Base-by-base conservation (phyloP, 2,329 filamentous ascomycete genomes). In the Mycocentrospora acerina region DNA sequence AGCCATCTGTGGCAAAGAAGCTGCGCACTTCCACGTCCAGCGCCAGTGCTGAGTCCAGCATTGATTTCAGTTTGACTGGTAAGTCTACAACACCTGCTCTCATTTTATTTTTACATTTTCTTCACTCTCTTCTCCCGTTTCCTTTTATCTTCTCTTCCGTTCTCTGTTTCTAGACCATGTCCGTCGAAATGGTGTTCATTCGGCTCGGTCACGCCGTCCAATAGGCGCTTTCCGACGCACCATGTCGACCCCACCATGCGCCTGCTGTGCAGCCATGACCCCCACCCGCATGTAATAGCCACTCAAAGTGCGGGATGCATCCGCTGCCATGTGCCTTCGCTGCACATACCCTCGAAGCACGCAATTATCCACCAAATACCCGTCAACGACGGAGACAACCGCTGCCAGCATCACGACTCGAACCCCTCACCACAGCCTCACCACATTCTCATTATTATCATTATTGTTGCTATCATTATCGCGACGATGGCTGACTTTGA, bases 61-160 rank as follows among this genome's bases (percentile, higher is more conserved):
- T 67, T 57, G 60, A 67, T 26, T 66, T 67, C 53, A 56, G 49
- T 37, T 32, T 68, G 39, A 57, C 57, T 38, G 49, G 65, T 68
- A 59, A 58, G 63, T 53, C 24, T 29, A 29, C 42, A 36, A 31
- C 34, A 40, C 19, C 24, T 12, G 19, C 31, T 29, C 7, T 28
- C 16, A 27, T 53, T 41, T 17, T 46, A 24, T 40, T 18, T 35
- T 28, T 39, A 24, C 26, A 29, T 11, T 11, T 12, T 4, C 13
- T 28, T 16, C 13, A 15, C 25, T 13, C 19, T 27, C 12, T 13
- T 17, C 28, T 17, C 24, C 15, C 18, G 35, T 43, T 42, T 41
- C 18, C 43, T 16, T 29, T 14, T 42, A 39, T 35, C 17, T 46
- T 35, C 28, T 27, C 35, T 24, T 31, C 38, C 14, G 24, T 35